phyloP scores from a whole-genome alignment of 306 rosid species.

The Canavalia ensiformis region DNA sequence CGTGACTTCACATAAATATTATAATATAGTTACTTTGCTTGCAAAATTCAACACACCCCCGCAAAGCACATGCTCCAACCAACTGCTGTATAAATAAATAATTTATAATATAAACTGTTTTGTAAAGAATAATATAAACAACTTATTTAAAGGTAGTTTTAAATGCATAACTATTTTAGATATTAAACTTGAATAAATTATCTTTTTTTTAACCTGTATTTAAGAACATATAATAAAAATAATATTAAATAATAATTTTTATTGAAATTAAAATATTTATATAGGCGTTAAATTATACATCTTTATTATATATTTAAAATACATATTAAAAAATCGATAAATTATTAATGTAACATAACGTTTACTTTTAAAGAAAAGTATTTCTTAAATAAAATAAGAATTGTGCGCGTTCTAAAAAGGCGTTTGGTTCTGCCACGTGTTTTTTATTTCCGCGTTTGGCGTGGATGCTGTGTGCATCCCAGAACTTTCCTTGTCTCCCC shows the following conservation, averaged over 20 bases:
- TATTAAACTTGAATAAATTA: neutral
- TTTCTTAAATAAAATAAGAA: neutral
- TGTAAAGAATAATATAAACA: neutral
- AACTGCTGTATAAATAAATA: neutral
- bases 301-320: too few relatives aligned
- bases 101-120: neutral
- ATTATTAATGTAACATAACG: neutral
- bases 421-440: slow-evolving; percentile 29
- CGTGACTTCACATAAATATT: slow-evolving; percentile 37
- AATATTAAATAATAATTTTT: too few relatives aligned
- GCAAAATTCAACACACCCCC: slow-evolving; percentile 14
- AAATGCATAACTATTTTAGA: neutral
- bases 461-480: neutral
- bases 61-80: slow-evolving; percentile 33
- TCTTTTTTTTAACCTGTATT: too few relatives aligned
- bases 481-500: slow-evolving; percentile 45
- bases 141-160: neutral
- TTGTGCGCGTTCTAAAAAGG: neutral
- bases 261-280: too few relatives aligned
- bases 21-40: neutral
- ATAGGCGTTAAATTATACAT: too few relatives aligned
- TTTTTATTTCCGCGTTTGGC: slow-evolving; percentile 21
- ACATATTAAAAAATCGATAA: neutral
- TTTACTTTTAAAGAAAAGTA: neutral
- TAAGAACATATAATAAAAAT: too few relatives aligned